A percentile compares a stretch with the other conserved stretches of the same genome.
phyloP scores from a whole-genome alignment of 306 rosid species.

The Cucurbita pepo region DNA sequence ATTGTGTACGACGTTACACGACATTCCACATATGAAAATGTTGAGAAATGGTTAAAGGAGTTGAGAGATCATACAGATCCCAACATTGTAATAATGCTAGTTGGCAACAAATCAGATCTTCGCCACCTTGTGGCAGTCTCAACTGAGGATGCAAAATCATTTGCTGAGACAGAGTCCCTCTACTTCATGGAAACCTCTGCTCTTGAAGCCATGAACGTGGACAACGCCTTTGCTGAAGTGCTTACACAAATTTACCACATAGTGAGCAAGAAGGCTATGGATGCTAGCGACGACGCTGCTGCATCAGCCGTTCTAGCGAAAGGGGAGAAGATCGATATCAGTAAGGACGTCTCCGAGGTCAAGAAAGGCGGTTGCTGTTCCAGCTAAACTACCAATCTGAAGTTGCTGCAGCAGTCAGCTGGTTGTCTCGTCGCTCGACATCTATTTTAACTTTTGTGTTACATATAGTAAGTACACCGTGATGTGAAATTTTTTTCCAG shows the following conservation, averaged over 20 bases:
- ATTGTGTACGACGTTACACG: slow-evolving; percentile 43
- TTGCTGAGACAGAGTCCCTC: slow-evolving; percentile 34
- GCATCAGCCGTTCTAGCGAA: slow-evolving; percentile 26
- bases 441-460: background rate
- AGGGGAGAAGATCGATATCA: slow-evolving; percentile 36
- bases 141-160: slow-evolving; percentile 34
- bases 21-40: slow-evolving; percentile 37
- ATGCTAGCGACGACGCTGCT: slow-evolving; percentile 17
- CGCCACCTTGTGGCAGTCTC: slow-evolving; percentile 42
- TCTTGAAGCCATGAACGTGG: slow-evolving; percentile 38
- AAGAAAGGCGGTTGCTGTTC: slow-evolving; percentile 43
- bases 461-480: slow-evolving; percentile 7
- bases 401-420: background rate
- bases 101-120: slow-evolving; percentile 47
- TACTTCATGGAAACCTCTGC: slow-evolving; percentile 55
- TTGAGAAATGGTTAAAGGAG: slow-evolving; percentile 42
- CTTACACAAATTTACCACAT: slow-evolving; percentile 36
- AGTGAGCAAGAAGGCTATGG: slow-evolving; percentile 37
- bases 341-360: slow-evolving; percentile 33
- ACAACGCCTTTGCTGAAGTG: slow-evolving; percentile 29
- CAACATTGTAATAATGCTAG: slow-evolving; percentile 45
- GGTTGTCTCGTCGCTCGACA: background rate
- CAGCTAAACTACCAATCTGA: slow-evolving; percentile 9
- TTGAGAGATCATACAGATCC: slow-evolving; percentile 48
- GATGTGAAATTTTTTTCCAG: slow-evolving; percentile 11